Percentiles rank a stretch among this genome's conserved stretches.
phyloP scores from a whole-genome alignment of 2,329 filamentous ascomycete species.

The Aspergillus pseudotamarii region DNA sequence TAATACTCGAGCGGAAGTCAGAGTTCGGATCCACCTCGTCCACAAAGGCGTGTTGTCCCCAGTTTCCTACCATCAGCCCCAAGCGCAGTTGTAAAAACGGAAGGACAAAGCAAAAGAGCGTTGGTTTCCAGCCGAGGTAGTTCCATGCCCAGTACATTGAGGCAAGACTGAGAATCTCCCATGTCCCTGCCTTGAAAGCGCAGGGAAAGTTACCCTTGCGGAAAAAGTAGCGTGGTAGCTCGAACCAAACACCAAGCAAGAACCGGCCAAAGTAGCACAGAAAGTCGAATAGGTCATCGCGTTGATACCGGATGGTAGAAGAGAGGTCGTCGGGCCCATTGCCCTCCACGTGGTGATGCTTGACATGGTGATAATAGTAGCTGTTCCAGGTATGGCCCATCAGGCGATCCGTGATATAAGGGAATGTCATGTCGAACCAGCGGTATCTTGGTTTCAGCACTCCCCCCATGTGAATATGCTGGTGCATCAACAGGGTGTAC shows the following conservation, averaged over 20 bases:
- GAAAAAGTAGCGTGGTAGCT: constrained; percentile 73
- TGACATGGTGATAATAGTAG: constrained; percentile 84
- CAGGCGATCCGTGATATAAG: constrained; percentile 73
- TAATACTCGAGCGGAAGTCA: constrained; percentile 78
- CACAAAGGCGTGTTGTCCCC: constrained; percentile 82
- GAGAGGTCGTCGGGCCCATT: constrained; percentile 78
- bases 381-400: constrained; percentile 86
- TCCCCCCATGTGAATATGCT: constrained; percentile 79
- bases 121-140: constrained; percentile 56
- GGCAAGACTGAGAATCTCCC: constrained; percentile 62
- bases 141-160: constrained; percentile 56
- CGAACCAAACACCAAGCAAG: constrained; percentile 72
- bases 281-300: constrained; percentile 69
- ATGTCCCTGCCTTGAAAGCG: constrained; percentile 60
- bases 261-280: constrained; percentile 74
- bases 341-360: constrained; percentile 81
- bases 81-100: constrained; percentile 68
- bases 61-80: constrained; percentile 80
- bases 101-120: constrained; percentile 66
- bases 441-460: constrained; percentile 60
- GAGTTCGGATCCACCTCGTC: constrained; percentile 74
- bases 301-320: constrained; percentile 74
- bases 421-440: constrained; percentile 66
- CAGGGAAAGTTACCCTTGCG: constrained; percentile 60
- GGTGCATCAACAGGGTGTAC: constrained; percentile 81